phyloP scores from a whole-genome alignment of 2,329 filamentous ascomycete species.

The Cryphonectria carpinicola region DNA sequence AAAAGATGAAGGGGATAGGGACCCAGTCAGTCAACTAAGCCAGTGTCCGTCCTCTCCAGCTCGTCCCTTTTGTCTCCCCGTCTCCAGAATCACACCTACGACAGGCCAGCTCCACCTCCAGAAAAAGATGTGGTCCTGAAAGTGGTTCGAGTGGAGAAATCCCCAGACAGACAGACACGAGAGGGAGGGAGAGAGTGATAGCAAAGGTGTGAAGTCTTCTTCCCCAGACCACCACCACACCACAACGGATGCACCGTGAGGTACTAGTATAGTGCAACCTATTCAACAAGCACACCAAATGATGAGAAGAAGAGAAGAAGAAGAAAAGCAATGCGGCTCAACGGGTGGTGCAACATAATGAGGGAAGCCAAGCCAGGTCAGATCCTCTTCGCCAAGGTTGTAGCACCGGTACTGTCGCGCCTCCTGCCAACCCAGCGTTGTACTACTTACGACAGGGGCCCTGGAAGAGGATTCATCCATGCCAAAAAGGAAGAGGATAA shows the following conservation, averaged over 20 bases:
- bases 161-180: slow-evolving; percentile 22
- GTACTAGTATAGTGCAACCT: background rate
- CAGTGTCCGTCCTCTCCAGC: background rate
- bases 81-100: slow-evolving; percentile 9
- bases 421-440: background rate
- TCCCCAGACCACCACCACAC: background rate
- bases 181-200: background rate
- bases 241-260: background rate
- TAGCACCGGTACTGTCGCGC: background rate
- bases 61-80: background rate
- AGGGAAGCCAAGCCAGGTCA: background rate
- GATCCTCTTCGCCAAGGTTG: background rate
- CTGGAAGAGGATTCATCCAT: slow-evolving; percentile 21
- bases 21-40: background rate
- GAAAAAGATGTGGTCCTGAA: slow-evolving; percentile 5
- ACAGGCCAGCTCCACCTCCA: slow-evolving; percentile 16
- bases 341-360: background rate
- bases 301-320: background rate
- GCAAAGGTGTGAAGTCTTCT: background rate
- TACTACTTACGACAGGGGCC: background rate
- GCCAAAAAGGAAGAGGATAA: background rate
- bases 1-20: background rate
- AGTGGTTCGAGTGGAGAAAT: slow-evolving; percentile 20
- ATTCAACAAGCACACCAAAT: background rate
- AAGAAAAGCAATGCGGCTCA: background rate